These are phyloP conservation scores for Histomonas meleagridis DNA, from an alignment of 208 protist genomes.

Conservation along the genomic window DNA sequence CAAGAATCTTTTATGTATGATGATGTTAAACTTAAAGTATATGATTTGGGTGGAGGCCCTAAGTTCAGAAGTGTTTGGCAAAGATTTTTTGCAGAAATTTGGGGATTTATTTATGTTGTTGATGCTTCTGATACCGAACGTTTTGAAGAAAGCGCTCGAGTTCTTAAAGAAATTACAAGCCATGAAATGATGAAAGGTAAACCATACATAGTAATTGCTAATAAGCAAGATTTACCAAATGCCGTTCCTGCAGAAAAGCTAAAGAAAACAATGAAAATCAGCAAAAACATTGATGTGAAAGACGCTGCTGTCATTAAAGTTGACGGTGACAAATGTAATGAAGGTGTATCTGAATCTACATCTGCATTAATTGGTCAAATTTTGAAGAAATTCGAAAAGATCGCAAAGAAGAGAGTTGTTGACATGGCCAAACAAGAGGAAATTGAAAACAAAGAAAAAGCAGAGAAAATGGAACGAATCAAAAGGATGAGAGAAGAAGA, in stretches of 20 bases:
- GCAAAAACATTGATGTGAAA: not conserved
- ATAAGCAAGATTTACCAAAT: not conserved
- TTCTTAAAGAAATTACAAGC: not conserved
- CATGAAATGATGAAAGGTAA: not conserved
- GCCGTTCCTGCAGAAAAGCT: not conserved
- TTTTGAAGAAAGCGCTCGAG: not conserved
- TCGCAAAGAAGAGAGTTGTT: not conserved
- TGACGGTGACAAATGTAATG: not conserved
- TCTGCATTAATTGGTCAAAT: not conserved
- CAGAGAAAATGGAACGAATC: not conserved
- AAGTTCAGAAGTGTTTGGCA: not conserved
- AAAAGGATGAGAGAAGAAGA: not conserved
- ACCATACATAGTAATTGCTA: not conserved
- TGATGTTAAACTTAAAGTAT: not conserved
- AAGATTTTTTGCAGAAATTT: not conserved
- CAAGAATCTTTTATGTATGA: constrained; percentile 27
- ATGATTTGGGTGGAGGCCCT: not conserved
- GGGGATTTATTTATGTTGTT: not conserved
- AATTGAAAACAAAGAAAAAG: not conserved
- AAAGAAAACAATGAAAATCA: not conserved
- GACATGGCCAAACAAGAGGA: constrained; percentile 5
- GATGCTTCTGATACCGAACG: not conserved
- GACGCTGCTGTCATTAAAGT: not conserved
- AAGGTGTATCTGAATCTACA: not conserved
- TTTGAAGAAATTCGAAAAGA: not conserved